Base-by-base conservation (phyloP, 2,329 filamentous ascomycete genomes). In the Emmonsiellopsis sp. region DNA sequence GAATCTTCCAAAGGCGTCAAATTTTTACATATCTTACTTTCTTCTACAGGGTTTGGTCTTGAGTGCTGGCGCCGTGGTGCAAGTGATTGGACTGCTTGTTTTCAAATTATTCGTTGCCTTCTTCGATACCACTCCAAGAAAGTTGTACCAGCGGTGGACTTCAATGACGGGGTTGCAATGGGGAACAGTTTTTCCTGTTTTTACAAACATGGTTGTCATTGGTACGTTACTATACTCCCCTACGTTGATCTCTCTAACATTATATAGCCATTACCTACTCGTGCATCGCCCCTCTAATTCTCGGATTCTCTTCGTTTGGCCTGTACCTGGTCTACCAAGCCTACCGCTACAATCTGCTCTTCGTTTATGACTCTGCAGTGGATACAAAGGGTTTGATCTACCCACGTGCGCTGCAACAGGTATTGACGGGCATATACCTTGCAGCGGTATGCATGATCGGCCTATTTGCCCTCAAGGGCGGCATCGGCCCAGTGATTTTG, bases 11-110 rank as follows among this genome's bases (percentile, higher is more conserved):
- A 87, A 85, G 59, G 85, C 90, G 0, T 92, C 89, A 55, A 97
- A 95, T 69, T 94, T 96, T 65, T 98, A 96, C 69, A 86, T 97
- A 11, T 90, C 86, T 0, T 98, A 96, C 73, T 95, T 97, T 62
- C 81, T 97, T 27, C 84, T 98, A 1, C 91, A 97, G 68, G 93
- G 92, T 33, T 68, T 97, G 44, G 84, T 83, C 3, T 81, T 90
- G 56, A 87, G 88, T 8, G 81, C 87, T 0, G 78, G 83, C 47
- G 80, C 87, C 0, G 70, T 96, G 2, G 77, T 93, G 1, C 88
- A 94, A 60, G 76, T 86, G 36, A 77, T 75, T 31, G 87, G 88
- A 27, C 79, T 95, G 31, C 63, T 89, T 17, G 73, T 92, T 21
- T 88, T 87, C 66, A 81, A 81, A 45, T 69, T 94, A 9, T 74